Evolutionary conservation across 169 alveolate genomes (phyloP).

Genomic region (Plasmodium reichenowi): DNA sequence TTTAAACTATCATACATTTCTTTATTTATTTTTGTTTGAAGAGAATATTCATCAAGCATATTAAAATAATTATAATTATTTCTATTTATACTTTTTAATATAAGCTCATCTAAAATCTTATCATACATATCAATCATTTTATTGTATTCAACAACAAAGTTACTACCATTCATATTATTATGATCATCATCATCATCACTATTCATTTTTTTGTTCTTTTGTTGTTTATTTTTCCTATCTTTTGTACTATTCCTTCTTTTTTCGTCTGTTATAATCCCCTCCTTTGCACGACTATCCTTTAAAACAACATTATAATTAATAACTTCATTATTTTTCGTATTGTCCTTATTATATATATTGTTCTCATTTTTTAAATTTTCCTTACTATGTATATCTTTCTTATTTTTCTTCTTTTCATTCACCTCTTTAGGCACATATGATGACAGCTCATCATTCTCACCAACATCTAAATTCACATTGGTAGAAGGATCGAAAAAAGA

Average conservation of each 20-base stretch:
- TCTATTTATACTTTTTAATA: constrained; percentile 39
- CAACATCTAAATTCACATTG: background rate
- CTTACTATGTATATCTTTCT: background rate
- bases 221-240: background rate
- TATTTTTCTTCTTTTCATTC: background rate
- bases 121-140: constrained; percentile 24
- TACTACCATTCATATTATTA: background rate
- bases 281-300: too few species aligned
- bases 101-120: constrained; percentile 13
- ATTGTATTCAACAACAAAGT: constrained; percentile 5
- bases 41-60: constrained; percentile 67
- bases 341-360: background rate
- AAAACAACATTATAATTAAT: too few species aligned
- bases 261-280: too few species aligned
- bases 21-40: constrained; percentile 6
- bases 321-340: too few species aligned
- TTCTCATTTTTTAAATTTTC: background rate
- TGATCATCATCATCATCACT: background rate
- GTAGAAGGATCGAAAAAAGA: too few species aligned
- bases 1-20: constrained; percentile 22
- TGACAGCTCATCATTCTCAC: constrained; percentile 3
- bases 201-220: background rate
- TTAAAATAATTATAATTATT: constrained; percentile 20
- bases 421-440: background rate
- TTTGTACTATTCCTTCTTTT: background rate